A percentile compares a stretch with the other conserved stretches of the same genome.
Conservation (phyloP, 306 rosid species). For the Arachis stenosperma region DNA sequence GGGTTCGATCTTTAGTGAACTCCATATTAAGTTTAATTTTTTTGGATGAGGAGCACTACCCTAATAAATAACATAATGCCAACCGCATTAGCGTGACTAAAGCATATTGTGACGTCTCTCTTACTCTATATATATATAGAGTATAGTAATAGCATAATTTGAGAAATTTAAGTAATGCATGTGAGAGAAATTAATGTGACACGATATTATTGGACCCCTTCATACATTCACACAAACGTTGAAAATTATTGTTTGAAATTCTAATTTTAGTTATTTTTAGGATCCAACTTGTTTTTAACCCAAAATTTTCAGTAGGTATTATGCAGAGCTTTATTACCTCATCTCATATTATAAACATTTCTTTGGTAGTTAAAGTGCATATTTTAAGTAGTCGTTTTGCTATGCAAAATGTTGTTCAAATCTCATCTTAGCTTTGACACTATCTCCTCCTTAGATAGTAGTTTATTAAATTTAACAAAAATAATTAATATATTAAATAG, state of each 20-base stretch:
- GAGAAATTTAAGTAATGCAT: not conserved
- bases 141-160: not conserved
- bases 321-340: not conserved
- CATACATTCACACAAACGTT: not conserved
- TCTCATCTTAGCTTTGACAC: too few species aligned
- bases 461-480: too few species aligned
- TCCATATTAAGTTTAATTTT: too few species aligned
- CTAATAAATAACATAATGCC: not conserved
- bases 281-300: not conserved
- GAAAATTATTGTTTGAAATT: not conserved
- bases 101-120: not conserved
- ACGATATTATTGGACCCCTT: slow-evolving; percentile 2
- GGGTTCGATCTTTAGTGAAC: too few species aligned
- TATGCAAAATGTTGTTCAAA: too few species aligned
- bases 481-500: too few species aligned
- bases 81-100: not conserved
- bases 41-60: too few species aligned
- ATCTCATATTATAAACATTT: not conserved
- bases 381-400: not conserved
- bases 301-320: not conserved
- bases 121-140: too few species aligned
- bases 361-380: not conserved
- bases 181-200: slow-evolving; percentile 9
- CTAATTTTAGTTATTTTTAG: not conserved
- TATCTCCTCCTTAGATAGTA: too few species aligned